Conservation (phyloP, 2,329 filamentous ascomycete species). For the Taxawa tesnikishii region DNA sequence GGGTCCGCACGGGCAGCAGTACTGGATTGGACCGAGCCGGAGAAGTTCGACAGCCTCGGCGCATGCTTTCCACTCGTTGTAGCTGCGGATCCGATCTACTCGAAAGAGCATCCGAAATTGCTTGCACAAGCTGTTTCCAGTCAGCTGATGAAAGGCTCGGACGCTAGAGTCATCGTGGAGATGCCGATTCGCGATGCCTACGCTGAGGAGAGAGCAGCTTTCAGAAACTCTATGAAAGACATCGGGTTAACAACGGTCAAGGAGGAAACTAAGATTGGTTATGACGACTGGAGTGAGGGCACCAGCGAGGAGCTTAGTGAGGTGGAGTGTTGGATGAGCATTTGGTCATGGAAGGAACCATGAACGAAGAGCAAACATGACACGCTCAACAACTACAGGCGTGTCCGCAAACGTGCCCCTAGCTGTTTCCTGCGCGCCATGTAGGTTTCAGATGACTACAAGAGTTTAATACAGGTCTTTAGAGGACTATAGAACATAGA, state of each 20-base stretch:
- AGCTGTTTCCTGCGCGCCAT: too few relatives aligned
- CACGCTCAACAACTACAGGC: too few relatives aligned
- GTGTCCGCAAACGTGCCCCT: too few relatives aligned
- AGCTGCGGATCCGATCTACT: slow-evolving; percentile 79
- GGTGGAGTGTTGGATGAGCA: slow-evolving; percentile 58
- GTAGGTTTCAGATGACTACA: too few relatives aligned
- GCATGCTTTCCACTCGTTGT: slow-evolving; percentile 50
- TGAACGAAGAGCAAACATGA: not conserved
- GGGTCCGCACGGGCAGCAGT: slow-evolving; percentile 50
- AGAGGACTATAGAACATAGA: too few relatives aligned
- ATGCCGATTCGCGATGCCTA: slow-evolving; percentile 66
- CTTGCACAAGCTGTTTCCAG: slow-evolving; percentile 57
- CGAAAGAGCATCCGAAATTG: slow-evolving; percentile 65
- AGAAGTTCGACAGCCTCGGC: slow-evolving; percentile 11
- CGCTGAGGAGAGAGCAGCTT: slow-evolving; percentile 49
- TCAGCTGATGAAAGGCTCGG: slow-evolving; percentile 47
- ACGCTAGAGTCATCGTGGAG: slow-evolving; percentile 63
- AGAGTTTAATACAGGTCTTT: too few relatives aligned
- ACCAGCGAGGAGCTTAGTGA: slow-evolving; percentile 28
- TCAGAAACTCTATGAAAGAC: slow-evolving; percentile 48
- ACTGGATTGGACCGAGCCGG: slow-evolving; percentile 61
- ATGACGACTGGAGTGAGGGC: slow-evolving; percentile 60
- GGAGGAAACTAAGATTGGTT: slow-evolving; percentile 51
- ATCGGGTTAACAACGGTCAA: slow-evolving; percentile 42
- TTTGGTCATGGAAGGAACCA: slow-evolving; percentile 34